Conservation (phyloP, 345 rosid genomes). For the Syzygium aqueum region DNA sequence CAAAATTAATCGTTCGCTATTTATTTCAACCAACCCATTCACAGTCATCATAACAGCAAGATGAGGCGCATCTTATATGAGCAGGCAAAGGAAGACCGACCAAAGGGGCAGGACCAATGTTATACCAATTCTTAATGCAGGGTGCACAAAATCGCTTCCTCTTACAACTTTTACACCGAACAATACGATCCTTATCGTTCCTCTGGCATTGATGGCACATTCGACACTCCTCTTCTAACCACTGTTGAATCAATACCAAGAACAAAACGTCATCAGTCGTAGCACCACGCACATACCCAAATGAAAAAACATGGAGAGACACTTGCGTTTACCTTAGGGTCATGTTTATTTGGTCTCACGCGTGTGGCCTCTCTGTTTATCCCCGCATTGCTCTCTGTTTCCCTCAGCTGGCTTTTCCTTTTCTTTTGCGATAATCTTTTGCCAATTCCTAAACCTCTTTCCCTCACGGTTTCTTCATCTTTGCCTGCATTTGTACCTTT, state of each 20-base stretch:
- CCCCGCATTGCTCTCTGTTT: not conserved
- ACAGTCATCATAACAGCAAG: not conserved
- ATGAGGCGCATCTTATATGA: not conserved
- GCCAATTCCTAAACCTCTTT: not conserved
- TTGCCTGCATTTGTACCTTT: not conserved
- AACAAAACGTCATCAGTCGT: not conserved
- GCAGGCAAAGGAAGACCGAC: not conserved
- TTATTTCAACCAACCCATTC: not conserved
- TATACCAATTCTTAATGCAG: conserved; percentile 25
- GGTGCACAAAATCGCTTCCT: conserved; percentile 18
- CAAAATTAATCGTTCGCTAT: not conserved
- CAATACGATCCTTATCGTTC: conserved; percentile 20
- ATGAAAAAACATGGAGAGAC: not conserved
- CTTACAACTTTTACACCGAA: conserved; percentile 18
- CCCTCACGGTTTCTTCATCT: not conserved
- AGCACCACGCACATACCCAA: not conserved
- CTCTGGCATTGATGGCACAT: conserved; percentile 39
- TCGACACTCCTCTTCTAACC: not conserved
- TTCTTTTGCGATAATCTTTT: not conserved
- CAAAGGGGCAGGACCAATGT: not conserved
- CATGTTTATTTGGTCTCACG: not conserved
- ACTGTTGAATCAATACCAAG: conserved; percentile 2
- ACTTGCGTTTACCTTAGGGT: not conserved
- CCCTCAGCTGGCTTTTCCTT: not conserved
- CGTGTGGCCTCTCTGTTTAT: not conserved